These are phyloP conservation scores for Bimuria novae-zelandiae DNA, from an alignment of 2,329 filamentous ascomycete genomes.

Conservation along the genomic window DNA sequence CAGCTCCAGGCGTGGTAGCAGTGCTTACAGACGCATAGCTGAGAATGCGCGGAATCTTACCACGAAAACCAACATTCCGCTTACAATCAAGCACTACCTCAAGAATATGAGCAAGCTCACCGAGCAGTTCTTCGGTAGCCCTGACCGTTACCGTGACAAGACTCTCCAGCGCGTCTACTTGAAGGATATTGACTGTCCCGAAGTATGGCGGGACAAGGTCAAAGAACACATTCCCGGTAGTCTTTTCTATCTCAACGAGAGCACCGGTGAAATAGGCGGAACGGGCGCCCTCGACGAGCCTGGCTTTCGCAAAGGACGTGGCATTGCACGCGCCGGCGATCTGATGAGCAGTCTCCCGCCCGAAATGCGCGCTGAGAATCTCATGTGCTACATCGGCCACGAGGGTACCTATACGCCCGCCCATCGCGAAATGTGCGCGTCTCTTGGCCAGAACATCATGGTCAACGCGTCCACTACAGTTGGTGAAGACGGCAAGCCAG, in stretches of 20 bases:
- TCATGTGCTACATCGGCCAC: slow-evolving; percentile 98
- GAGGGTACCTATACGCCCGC: slow-evolving; percentile 96
- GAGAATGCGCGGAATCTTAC: slow-evolving; percentile 84
- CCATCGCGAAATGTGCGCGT: slow-evolving; percentile 97
- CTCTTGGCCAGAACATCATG: slow-evolving; percentile 97
- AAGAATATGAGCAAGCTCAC: slow-evolving; percentile 83
- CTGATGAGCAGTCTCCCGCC: slow-evolving; percentile 89
- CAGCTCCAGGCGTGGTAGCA: slow-evolving; percentile 23
- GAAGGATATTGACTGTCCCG: slow-evolving; percentile 95
- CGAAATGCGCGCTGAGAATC: slow-evolving; percentile 89
- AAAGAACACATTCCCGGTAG: slow-evolving; percentile 76
- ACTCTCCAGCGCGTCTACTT: slow-evolving; percentile 86
- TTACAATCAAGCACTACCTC: slow-evolving; percentile 89
- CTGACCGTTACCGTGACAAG: slow-evolving; percentile 76
- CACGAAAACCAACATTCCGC: slow-evolving; percentile 72
- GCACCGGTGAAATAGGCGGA: slow-evolving; percentile 63
- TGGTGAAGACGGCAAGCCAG: slow-evolving; percentile 69
- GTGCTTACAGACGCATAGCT: slow-evolving; percentile 55
- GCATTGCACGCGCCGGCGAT: slow-evolving; percentile 77
- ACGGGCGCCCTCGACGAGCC: slow-evolving; percentile 59
- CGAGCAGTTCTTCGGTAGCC: slow-evolving; percentile 73
- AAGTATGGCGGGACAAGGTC: slow-evolving; percentile 81
- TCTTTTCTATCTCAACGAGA: slow-evolving; percentile 91
- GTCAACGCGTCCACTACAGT: slow-evolving; percentile 77
- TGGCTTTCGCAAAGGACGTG: slow-evolving; percentile 56